Evolutionary conservation across 2,329 filamentous ascomycete species (phyloP).

Genomic region (Xylaria hypoxylon): DNA sequence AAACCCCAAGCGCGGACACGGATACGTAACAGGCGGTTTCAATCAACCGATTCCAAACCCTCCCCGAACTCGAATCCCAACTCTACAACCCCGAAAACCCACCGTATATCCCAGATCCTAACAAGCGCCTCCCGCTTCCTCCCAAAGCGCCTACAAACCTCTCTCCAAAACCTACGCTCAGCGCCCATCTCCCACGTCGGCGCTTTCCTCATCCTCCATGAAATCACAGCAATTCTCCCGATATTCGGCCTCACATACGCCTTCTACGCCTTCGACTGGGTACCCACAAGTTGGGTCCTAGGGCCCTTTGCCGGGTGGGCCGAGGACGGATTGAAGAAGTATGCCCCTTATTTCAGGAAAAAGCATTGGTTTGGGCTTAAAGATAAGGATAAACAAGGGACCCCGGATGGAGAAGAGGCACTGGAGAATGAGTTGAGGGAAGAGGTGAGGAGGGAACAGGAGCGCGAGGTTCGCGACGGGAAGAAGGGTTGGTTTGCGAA

Average conservation of each 20-base stretch:
- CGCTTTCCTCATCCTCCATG: slow-evolving; percentile 90
- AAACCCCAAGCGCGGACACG: slow-evolving; percentile 3
- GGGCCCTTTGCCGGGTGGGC: slow-evolving; percentile 63
- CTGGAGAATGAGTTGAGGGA: slow-evolving; percentile 46
- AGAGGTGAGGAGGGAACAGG: slow-evolving; percentile 41
- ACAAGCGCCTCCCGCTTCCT: slow-evolving; percentile 58
- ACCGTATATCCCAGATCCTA: slow-evolving; percentile 61
- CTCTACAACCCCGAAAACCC: slow-evolving; percentile 35
- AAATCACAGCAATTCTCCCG: slow-evolving; percentile 87
- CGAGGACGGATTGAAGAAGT: slow-evolving; percentile 74
- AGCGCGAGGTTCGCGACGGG: slow-evolving; percentile 48
- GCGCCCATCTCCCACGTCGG: slow-evolving; percentile 86
- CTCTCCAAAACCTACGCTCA: slow-evolving; percentile 75
- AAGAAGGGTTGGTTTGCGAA: slow-evolving; percentile 35
- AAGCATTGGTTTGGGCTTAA: slow-evolving; percentile 84
- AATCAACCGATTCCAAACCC: slow-evolving; percentile 40
- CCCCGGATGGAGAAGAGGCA: slow-evolving; percentile 43
- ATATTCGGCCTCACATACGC: slow-evolving; percentile 77
- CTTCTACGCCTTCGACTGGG: slow-evolving; percentile 84
- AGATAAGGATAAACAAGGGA: slow-evolving; percentile 44
- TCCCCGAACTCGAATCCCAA: slow-evolving; percentile 1
- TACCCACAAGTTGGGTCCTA: slow-evolving; percentile 69
- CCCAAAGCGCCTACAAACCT: slow-evolving; percentile 74
- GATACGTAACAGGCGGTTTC: slow-evolving; percentile 35
- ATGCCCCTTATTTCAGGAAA: slow-evolving; percentile 79